Conservation (phyloP, 2,329 filamentous ascomycete species). For the Epicoccum sorghinum region DNA sequence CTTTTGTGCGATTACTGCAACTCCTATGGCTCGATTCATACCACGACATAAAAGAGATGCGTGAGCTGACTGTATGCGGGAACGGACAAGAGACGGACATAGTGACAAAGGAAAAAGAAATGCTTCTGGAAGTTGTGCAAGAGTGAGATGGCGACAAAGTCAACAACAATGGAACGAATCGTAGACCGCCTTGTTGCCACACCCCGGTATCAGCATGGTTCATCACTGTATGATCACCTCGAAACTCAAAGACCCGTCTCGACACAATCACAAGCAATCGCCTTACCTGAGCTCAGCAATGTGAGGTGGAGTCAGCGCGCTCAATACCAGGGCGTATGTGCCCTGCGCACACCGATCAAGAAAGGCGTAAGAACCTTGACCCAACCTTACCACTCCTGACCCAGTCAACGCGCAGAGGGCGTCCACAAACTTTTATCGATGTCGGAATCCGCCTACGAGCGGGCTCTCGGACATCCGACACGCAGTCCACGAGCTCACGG, state of each 20-base stretch:
- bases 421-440: neutral
- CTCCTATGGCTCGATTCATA: neutral
- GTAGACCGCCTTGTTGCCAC: constrained; percentile 1
- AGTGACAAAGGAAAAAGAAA: neutral
- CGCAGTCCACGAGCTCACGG: neutral
- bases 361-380: neutral
- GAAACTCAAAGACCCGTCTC: neutral
- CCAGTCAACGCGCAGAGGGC: neutral
- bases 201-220: neutral
- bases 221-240: neutral
- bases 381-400: constrained; percentile 4
- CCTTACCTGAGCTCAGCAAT: constrained; percentile 1
- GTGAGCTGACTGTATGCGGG: neutral
- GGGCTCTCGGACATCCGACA: neutral
- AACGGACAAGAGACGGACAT: neutral
- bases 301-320: constrained; percentile 1
- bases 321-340: neutral
- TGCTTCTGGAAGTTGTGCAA: neutral
- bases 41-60: neutral
- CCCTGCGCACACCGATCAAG: constrained; percentile 11
- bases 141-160: neutral
- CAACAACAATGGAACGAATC: neutral
- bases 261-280: neutral
- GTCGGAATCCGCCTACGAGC: constrained; percentile 6
- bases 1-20: neutral